Evolutionary conservation across 1,139 yeast genomes (phyloP).

Genomic region (Taiozyma onychis): DNA sequence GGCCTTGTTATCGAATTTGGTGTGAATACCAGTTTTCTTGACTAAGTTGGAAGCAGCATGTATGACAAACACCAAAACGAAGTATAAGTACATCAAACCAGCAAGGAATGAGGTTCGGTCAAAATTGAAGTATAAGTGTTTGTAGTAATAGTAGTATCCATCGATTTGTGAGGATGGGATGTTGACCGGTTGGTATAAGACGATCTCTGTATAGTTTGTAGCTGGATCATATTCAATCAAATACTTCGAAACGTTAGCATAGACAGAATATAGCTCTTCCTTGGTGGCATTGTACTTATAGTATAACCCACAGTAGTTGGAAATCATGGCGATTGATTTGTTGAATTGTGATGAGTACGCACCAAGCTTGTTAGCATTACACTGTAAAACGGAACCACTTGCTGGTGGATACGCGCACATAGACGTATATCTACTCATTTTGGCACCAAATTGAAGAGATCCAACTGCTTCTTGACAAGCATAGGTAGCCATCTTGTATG

Average conservation of each 20-base stretch:
- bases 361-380: constrained; percentile 8
- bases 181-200: constrained; percentile 2
- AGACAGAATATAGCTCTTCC: constrained; percentile 1
- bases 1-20: constrained; percentile 7
- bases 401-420: constrained; percentile 16
- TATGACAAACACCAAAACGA: constrained; percentile 6
- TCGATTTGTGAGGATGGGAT: neutral
- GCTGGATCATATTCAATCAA: neutral
- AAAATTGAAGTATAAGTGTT: constrained; percentile 4
- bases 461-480: neutral
- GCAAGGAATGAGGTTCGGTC: constrained; percentile 7
- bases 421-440: constrained; percentile 1
- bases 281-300: neutral
- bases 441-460: neutral
- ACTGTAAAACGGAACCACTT: constrained; percentile 8
- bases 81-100: constrained; percentile 9
- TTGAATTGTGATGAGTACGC: constrained; percentile 11
- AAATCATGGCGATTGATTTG: constrained; percentile 2
- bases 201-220: constrained; percentile 2
- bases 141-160: neutral
- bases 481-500: constrained; percentile 1
- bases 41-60: constrained; percentile 4
- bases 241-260: constrained; percentile 16
- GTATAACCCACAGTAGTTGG: neutral
- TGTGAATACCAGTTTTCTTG: constrained; percentile 13